A percentile compares a stretch with the other conserved stretches of the same genome.
Conservation (phyloP, 192 early-diverging fungal species). For the Pilobolus umbonatus region DNA sequence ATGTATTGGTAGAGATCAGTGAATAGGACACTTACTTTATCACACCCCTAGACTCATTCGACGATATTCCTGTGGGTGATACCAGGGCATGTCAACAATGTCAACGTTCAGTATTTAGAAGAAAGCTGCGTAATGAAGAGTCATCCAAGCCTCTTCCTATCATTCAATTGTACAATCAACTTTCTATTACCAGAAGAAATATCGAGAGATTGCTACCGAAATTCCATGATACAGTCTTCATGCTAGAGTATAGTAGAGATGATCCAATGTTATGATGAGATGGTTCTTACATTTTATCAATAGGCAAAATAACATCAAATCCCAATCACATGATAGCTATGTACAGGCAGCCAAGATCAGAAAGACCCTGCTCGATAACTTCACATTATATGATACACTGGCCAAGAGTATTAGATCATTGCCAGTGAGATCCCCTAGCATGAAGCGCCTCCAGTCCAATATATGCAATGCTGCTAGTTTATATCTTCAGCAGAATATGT, state of each 20-base stretch:
- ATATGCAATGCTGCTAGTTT: constrained; percentile 59
- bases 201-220: constrained; percentile 52
- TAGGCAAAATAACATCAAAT: constrained; percentile 38
- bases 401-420: constrained; percentile 56
- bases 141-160: constrained; percentile 27
- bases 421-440: constrained; percentile 40
- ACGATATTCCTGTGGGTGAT: constrained; percentile 46
- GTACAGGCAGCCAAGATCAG: constrained; percentile 56
- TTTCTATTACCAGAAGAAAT: constrained; percentile 26
- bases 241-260: constrained; percentile 40
- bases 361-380: constrained; percentile 60
- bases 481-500: constrained; percentile 76
- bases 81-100: constrained; percentile 58
- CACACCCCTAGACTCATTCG: constrained; percentile 23
- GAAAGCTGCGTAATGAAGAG: constrained; percentile 41
- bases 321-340: constrained; percentile 50
- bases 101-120: constrained; percentile 47
- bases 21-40: no score
- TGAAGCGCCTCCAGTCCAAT: constrained; percentile 58
- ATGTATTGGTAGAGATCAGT: background rate
- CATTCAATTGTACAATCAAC: constrained; percentile 40
- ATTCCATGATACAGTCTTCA: constrained; percentile 53
- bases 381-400: constrained; percentile 56
- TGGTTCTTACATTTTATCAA: constrained; percentile 2
- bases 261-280: background rate